Base-by-base conservation (phyloP, 2,329 filamentous ascomycete genomes). In the Aspergillus puulaauensis region DNA sequence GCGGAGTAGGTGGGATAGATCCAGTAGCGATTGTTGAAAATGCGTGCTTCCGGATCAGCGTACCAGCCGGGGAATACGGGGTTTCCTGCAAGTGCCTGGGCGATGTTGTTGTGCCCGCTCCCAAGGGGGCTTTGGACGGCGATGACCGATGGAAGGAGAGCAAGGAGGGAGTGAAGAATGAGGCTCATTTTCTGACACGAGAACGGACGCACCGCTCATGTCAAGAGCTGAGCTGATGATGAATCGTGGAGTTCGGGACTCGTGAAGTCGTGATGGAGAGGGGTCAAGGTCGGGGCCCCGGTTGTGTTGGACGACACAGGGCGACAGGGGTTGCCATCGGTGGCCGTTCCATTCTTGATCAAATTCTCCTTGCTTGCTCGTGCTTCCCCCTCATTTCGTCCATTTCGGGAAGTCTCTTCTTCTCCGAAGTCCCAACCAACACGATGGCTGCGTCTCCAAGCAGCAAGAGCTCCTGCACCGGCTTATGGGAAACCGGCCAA, bases 11-110 rank as follows among this genome's bases (percentile, higher is more conserved):
- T 82, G 6, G 80, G 78, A 63, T 75, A 83, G 23, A 82, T 75
- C 78, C 78, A 82, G 67, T 79, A 81, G 40, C 73, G 63, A 27
- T 67, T 68, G 15, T 77, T 66, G 68, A 80, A 82, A 66, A 78
- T 76, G 52, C 75, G 78, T 24, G 72, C 77, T 65, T 82, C 80
- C 0, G 80, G 80, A 56, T 83, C 80, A 7, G 80, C 80, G 62
- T 82, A 82, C 78, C 78, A 80, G 51, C 79, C 79, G 1, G 76
- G 70, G 23, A 82, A 72, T 52, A 82, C 77, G 6, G 80, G 80
- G 55, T 83, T 83, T 40, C 69, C 68, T 39, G 47, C 11, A 19
- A 21, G 11, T 19, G 6, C 12, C 19, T 31, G 19, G 44, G 40
- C 27, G 8, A 31, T 31, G 27, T 31, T 31, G 27, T 31, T 59